These are phyloP conservation scores for Taphrina confusa DNA, from an alignment of 1,139 yeast genomes.

Conservation along the genomic window DNA sequence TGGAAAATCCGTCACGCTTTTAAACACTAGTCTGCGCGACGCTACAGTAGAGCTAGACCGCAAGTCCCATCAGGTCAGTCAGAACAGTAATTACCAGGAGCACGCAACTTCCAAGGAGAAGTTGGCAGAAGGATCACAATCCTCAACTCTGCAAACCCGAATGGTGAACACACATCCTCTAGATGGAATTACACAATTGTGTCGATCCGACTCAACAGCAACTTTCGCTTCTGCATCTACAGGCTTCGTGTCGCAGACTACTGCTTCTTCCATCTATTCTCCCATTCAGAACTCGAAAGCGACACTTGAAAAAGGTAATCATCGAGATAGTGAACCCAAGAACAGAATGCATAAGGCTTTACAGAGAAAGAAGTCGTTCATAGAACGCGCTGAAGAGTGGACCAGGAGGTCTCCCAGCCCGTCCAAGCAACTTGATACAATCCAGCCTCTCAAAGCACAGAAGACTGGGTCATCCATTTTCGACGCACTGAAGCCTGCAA, in stretches of 20 bases:
- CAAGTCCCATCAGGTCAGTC: no score
- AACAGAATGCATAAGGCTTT: no score
- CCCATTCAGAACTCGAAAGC: no score
- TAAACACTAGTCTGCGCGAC: constrained; percentile 38
- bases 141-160: neutral
- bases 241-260: neutral
- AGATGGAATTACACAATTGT: constrained; percentile 37
- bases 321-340: no score
- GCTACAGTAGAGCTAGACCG: neutral
- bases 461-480: constrained; percentile 32
- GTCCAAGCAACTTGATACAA: neutral
- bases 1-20: no score
- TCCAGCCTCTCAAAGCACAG: constrained; percentile 22
- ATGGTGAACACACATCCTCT: constrained; percentile 29
- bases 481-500: constrained; percentile 44
- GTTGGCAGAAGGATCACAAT: neutral
- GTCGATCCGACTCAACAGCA: constrained; percentile 30
- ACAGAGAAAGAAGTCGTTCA: constrained; percentile 11
- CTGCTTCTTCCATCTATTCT: constrained; percentile 29
- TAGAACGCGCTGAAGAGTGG: constrained; percentile 18
- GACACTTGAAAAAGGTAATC: no score
- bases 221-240: constrained; percentile 13
- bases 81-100: neutral
- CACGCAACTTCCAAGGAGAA: neutral
- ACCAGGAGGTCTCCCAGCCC: constrained; percentile 3